Conservation (phyloP, 2,329 filamentous ascomycete genomes). For the Pseudogymnoascus sp. region DNA sequence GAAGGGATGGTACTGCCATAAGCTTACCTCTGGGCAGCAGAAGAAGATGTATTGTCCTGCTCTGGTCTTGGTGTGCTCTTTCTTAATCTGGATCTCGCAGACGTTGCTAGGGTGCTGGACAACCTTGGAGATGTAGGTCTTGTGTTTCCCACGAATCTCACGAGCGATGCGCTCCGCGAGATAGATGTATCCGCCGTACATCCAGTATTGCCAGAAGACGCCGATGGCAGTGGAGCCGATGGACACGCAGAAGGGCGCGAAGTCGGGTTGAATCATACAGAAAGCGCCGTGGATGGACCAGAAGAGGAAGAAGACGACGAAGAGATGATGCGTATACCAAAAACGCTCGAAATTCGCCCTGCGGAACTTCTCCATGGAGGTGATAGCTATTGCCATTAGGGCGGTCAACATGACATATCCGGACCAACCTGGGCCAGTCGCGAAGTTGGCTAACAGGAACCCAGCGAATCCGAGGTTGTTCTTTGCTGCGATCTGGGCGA, state of each 20-base stretch:
- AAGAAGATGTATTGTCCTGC: conserved; percentile 86
- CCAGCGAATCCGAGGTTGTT: conserved; percentile 71
- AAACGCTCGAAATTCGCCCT: conserved; percentile 81
- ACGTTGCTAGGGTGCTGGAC: conserved; percentile 85
- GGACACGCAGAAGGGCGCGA: conserved; percentile 67
- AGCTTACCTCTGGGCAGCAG: conserved; percentile 74
- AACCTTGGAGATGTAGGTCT: conserved; percentile 81
- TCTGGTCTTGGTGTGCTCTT: conserved; percentile 71
- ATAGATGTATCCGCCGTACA: conserved; percentile 74
- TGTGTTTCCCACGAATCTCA: conserved; percentile 71
- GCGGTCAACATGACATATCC: conserved; percentile 77
- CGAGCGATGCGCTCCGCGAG: conserved; percentile 70
- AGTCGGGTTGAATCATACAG: conserved; percentile 83
- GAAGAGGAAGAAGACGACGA: conserved; percentile 81
- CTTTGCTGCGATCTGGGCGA: conserved; percentile 65
- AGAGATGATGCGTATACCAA: conserved; percentile 86
- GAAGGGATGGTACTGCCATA: conserved; percentile 86
- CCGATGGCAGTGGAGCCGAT: conserved; percentile 57
- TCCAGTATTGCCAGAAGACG: conserved; percentile 87
- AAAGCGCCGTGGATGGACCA: conserved; percentile 86
- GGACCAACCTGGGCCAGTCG: conserved; percentile 74
- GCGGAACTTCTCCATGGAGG: conserved; percentile 67
- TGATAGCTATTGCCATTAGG: conserved; percentile 69
- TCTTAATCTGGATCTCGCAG: conserved; percentile 87
- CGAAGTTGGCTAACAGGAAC: conserved; percentile 67